phyloP scores from a whole-genome alignment of 768 basidiomycete species.

The Xanthoconium purpureum region DNA sequence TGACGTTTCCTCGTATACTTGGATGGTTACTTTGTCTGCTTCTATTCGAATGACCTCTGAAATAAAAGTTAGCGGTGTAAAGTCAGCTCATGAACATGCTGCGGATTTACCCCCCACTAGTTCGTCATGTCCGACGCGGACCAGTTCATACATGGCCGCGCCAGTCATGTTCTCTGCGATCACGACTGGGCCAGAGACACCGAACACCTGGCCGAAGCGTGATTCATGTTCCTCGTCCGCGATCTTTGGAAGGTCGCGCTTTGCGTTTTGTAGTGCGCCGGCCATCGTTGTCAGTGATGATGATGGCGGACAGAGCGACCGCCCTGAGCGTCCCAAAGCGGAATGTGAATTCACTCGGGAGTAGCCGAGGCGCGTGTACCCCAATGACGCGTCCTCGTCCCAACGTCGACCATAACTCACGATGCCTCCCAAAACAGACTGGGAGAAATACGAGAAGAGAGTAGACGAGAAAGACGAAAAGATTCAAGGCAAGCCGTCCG shows the following conservation, averaged over 20 bases:
- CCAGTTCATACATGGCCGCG: conserved; percentile 96
- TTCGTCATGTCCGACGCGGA: conserved; percentile 97
- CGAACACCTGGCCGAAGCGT: conserved; percentile 83
- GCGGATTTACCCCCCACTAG: conserved; percentile 81
- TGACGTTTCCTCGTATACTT: conserved; percentile 99
- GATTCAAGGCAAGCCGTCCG: conserved; percentile 66
- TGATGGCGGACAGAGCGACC: background rate
- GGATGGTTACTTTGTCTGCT: conserved; percentile 95
- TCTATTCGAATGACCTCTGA: conserved; percentile 99
- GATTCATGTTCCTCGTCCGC: conserved; percentile 88
- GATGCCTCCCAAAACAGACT: conserved; percentile 98
- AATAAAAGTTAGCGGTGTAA: conserved; percentile 11
- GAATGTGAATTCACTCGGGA: conserved; percentile 26
- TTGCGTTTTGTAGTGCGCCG: conserved; percentile 89
- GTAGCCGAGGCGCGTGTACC: conserved; percentile 26
- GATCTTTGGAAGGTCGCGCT: conserved; percentile 82
- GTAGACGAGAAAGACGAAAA: conserved; percentile 87
- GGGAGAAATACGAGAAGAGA: conserved; percentile 97
- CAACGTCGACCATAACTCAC: conserved; percentile 26
- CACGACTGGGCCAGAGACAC: conserved; percentile 98
- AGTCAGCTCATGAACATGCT: background rate
- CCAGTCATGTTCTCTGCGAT: conserved; percentile 94
- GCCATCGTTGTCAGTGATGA: conserved; percentile 57
- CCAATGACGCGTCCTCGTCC: conserved; percentile 37
- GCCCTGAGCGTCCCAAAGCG: conserved; percentile 24